Base-by-base conservation (phyloP, 345 rosid species). In the Firmiana major region DNA sequence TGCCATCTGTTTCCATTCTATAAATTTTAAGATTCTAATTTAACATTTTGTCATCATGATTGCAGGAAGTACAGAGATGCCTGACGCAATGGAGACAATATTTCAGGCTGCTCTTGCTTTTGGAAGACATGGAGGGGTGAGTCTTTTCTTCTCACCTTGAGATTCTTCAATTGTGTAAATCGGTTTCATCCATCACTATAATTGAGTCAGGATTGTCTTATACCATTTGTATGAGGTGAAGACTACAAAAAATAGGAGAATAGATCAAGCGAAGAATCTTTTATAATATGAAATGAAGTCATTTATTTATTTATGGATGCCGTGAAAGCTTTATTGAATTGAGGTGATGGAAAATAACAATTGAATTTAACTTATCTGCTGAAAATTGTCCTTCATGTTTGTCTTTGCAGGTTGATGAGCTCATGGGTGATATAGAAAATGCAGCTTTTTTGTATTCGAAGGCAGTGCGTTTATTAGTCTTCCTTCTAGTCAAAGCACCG, bases 51-150 rank as follows among this genome's bases (percentile, higher is more conserved):
- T 81, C 43, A 43, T 43, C 63, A 15, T 81, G 48, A 75, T 80
- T 84, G 81, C 88, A 96, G 99, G 93, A 78, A 86, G 79, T 78
- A 79, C 79, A 51, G 86, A 82, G 83, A 90, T 96, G 99, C 99
- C 98, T 11, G 97, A 96, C 85, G 93, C 99, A 28, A 92, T 96
- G 97, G 98, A 96, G 92, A 86, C 85, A 0, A 92, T 96, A 86
- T 96, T 88, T 84, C 91, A 96, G 77, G 89, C 91, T 71, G 99
- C 99, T 74, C 97, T 96, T 76, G 87, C 81, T 74, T 84, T 92
- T 38, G 99, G 99, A 77, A 90, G 81, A 83, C 59, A 64, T 75
- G 97, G 99, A 24, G 97, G 91, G 73, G 98, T 96, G 78, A 90
- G 97, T 85, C 63, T 81, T 77, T 58, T 63, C 9, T 55, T 60